Conservation (phyloP, 345 rosid species). For the Lenwebbia sp. region DNA sequence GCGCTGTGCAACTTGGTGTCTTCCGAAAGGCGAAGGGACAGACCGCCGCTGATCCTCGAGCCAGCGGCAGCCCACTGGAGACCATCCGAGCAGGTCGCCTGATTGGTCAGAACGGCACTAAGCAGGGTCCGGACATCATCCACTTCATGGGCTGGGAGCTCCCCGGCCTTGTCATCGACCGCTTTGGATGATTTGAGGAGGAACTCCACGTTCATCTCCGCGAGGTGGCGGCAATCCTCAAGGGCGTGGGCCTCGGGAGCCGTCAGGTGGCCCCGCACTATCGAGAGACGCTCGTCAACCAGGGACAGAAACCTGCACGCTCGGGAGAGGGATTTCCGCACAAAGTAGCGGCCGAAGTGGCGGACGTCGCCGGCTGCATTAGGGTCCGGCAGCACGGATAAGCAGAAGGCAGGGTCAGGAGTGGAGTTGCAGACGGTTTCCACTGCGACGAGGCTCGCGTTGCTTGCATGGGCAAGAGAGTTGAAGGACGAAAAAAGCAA, state of each 20-base stretch:
- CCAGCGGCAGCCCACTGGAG: not conserved
- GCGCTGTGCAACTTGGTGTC: constrained; percentile 8
- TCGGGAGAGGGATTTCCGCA: constrained; percentile 48
- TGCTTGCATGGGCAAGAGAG: not conserved
- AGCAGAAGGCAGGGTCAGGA: constrained; percentile 57
- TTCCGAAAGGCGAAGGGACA: not conserved
- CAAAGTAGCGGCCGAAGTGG: constrained; percentile 38
- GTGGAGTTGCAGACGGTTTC: constrained; percentile 36
- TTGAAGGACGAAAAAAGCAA: not conserved
- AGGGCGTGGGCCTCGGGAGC: constrained; percentile 35
- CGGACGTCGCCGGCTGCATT: constrained; percentile 29
- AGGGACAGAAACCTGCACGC: constrained; percentile 39
- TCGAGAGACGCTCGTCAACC: constrained; percentile 34
- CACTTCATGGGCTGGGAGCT: constrained; percentile 8
- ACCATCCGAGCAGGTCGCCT: not conserved
- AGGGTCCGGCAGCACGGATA: constrained; percentile 31
- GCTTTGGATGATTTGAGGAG: constrained; percentile 30
- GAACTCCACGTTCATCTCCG: constrained; percentile 40
- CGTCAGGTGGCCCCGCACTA: constrained; percentile 16
- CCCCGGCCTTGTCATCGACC: constrained; percentile 16
- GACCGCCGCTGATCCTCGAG: not conserved
- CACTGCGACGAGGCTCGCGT: constrained; percentile 8
- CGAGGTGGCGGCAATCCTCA: constrained; percentile 52
- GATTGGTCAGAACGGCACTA: constrained; percentile 14
- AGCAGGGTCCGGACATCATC: constrained; percentile 16